These are phyloP conservation scores for Penicillium thymicola DNA, from an alignment of 2,329 filamentous ascomycete species.

Conservation along the genomic window DNA sequence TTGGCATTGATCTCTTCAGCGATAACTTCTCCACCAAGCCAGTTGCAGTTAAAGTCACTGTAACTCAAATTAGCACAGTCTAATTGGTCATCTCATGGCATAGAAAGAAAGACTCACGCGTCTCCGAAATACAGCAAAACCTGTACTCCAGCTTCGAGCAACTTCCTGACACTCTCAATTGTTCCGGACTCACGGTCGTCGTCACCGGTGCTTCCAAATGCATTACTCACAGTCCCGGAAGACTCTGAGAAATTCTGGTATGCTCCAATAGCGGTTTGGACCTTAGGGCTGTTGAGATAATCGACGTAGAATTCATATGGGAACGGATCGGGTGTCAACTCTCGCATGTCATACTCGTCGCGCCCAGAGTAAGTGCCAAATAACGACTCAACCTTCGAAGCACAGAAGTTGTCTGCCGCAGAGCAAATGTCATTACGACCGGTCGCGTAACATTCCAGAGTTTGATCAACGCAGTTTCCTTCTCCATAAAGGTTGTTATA, in stretches of 20 bases:
- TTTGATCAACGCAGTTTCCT: not conserved
- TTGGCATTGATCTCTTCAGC: not conserved
- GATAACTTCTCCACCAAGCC: conserved; percentile 1
- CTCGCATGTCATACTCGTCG: conserved; percentile 1
- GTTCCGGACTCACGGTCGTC: not conserved
- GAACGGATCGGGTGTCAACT: not conserved
- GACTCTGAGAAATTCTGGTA: not conserved
- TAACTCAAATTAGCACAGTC: not conserved
- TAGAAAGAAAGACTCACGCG: not conserved
- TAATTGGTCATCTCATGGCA: not conserved
- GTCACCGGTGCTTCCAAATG: not conserved
- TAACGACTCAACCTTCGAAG: not conserved
- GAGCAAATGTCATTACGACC: not conserved
- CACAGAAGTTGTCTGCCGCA: not conserved
- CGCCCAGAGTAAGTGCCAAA: not conserved
- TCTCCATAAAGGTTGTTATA: conserved; percentile 1
- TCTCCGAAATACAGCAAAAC: conserved; percentile 1
- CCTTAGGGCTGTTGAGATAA: not conserved
- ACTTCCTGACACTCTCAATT: not conserved
- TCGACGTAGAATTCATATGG: conserved; percentile 1
- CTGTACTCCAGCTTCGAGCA: not conserved
- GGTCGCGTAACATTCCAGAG: not conserved
- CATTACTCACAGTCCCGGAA: not conserved
- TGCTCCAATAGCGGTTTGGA: not conserved
- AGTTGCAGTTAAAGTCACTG: conserved; percentile 1